phyloP scores from a whole-genome alignment of 371 early-diverging fungal species.

The Capniomyces stellatus region DNA sequence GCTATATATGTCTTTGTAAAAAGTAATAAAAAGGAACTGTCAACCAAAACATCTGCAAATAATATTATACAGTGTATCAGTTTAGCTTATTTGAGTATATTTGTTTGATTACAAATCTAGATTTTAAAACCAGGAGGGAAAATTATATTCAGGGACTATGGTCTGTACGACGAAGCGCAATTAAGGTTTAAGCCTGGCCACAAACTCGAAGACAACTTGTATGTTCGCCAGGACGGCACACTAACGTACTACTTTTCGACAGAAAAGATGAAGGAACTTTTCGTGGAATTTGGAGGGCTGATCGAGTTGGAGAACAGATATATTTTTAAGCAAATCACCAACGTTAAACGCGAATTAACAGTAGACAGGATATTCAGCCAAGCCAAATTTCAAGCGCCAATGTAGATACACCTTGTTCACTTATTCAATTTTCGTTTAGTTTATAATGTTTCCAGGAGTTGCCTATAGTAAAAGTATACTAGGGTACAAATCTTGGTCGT shows the following conservation, averaged over 20 bases:
- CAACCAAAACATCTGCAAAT: no score
- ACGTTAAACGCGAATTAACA: constrained; percentile 49
- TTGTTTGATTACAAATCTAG: no score
- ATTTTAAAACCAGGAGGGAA: constrained; percentile 58
- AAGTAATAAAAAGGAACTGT: no score
- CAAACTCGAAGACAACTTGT: constrained; percentile 59
- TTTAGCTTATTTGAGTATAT: no score
- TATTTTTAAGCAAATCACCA: constrained; percentile 59
- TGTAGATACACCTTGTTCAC: no score
- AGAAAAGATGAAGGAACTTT: constrained; percentile 33
- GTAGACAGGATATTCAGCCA: constrained; percentile 80
- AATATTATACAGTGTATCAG: no score
- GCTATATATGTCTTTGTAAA: no score
- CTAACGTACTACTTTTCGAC: constrained; percentile 21
- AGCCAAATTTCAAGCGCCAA: constrained; percentile 38
- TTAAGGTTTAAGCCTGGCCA: constrained; percentile 65
- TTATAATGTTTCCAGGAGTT: no score
- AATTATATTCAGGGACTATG: constrained; percentile 78
- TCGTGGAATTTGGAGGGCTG: constrained; percentile 54
- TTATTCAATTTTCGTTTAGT: no score
- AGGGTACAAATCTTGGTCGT: no score
- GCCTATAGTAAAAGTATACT: no score
- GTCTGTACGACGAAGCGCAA: constrained; percentile 72
- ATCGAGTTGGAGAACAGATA: constrained; percentile 47
- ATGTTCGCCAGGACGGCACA: constrained; percentile 77